A percentile compares a stretch with the other conserved stretches of the same genome.
These are phyloP conservation scores for Hypericum androsaemum DNA, from an alignment of 345 rosid species.

Conservation along the genomic window DNA sequence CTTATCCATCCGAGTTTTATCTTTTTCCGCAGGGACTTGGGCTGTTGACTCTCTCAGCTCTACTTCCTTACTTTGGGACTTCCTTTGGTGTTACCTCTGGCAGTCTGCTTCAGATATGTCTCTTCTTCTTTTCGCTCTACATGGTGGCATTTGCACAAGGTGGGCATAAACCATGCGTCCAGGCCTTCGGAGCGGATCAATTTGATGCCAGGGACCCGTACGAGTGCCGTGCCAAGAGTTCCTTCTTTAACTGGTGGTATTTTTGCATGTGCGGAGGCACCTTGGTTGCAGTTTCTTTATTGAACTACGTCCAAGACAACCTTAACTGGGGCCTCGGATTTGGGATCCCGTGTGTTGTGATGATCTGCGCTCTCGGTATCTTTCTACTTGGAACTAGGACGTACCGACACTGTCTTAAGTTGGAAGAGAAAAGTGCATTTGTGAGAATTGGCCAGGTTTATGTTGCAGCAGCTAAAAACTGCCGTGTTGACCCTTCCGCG, in stretches of 20 bases:
- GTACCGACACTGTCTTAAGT: conserved; percentile 11
- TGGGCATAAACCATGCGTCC: conserved; percentile 23
- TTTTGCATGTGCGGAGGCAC: conserved; percentile 12
- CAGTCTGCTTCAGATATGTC: conserved; percentile 5
- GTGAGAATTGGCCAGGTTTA: conserved; percentile 15
- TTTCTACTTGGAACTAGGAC: conserved; percentile 16
- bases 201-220: conserved; percentile 17
- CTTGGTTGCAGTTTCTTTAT: conserved; percentile 2
- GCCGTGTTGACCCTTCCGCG: conserved; percentile 10
- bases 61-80: conserved; percentile 6
- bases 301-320: conserved; percentile 21
- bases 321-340: conserved; percentile 21
- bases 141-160: conserved; percentile 18
- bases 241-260: conserved; percentile 26
- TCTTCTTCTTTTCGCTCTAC: conserved; percentile 20
- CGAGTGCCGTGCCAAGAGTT: conserved; percentile 16
- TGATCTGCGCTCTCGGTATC: conserved; percentile 14
- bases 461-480: conserved; percentile 9
- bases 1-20: no score
- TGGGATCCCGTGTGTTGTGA: conserved; percentile 19
- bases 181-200: conserved; percentile 26
- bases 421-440: conserved; percentile 12
- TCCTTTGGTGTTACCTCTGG: neutral
- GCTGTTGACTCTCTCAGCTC: conserved; percentile 17
- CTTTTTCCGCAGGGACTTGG: conserved; percentile 17